Base-by-base conservation (phyloP, 495 filamentous ascomycete genomes). In the Neurospora terricola region DNA sequence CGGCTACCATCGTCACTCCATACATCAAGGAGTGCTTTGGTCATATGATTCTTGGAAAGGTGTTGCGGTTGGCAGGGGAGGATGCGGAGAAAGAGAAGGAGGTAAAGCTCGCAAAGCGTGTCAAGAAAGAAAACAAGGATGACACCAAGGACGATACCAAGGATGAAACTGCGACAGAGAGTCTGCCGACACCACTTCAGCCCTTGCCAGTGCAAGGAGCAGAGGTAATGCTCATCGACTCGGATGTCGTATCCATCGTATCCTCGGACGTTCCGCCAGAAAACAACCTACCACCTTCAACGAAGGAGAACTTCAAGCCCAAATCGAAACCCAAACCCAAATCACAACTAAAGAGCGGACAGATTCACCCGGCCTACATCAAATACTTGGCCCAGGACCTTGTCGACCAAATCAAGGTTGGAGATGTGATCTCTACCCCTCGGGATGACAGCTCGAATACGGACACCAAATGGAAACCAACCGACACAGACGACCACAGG, bases 1-100 rank as follows among this genome's bases (percentile, higher is more conserved):
- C 72, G 0, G 78, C 78, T 40, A 94, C 92, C 0, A 83, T 91
- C 8, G 90, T 92, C 5, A 93, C 92, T 0, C 88, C 90, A 0
- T 92, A 88, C 71, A 86, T 90, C 5, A 86, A 89, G 72, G 77
- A 88, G 23, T 87, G 86, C 71, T 94, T 94, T 75, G 84, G 86
- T 11, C 78, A 89, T 43, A 83, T 92, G 81, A 81, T 86, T 5
- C 91, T 92, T 77, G 87, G 84, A 2, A 78, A 84, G 21, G 79
- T 87, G 2, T 78, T 90, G 40, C 75, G 81, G 43, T 23, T 54
- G 2, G 76, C 79, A 5, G 71, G 76, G 1, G 75, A 76, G 4
- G 40, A 42, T 11, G 34, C 71, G 12, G 39, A 71, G 6, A 37
- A 72, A 6, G 34, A 30, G 23, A 34, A 66, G 14, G 54, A 9